Evolutionary conservation across 2,329 filamentous ascomycete genomes (phyloP), one percentile per base, ranked within the genome.

Genomic region (Chaetomiaceae sp.): DNA sequence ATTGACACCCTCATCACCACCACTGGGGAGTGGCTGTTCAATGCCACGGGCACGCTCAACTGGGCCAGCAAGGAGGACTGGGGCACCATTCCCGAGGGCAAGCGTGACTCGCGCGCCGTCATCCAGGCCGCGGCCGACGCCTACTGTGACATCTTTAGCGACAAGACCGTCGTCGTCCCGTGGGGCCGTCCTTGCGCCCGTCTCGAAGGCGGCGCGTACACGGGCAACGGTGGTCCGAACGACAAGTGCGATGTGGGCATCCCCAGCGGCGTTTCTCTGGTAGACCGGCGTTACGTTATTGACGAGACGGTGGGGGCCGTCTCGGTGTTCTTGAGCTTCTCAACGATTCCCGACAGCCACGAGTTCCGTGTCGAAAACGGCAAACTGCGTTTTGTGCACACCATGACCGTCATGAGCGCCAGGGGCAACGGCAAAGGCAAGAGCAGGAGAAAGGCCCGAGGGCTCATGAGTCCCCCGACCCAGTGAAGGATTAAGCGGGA

Each of bases 231-330:
- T 3, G 56, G 57, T 2, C 55, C 57, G 1, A 55, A 57, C 38
- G 60, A 62, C 27, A 60, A 49, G 20, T 66, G 64, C 34, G 56
- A 62, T n/a, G 57, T 64, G 8, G 63, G 59, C 3, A 57, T 65
- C n/a, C 65, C 66, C 11, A 60, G 51, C 38, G 60, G 53, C 1
- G 62, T 63, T 27, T 32, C 54, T 30, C 56, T 66, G 2, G 53
- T 54, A 5, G 58, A 65, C 49, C 48, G 64, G n/a, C 60, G 62
- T 5, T 66, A 67, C 53, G 59, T 67, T 10, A 60, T 67, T 33
- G 65, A 67, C 44, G 65, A 67, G 57, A 61, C 58, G 23, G 55
- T 62, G 6, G 65, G 65, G 4, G 56, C 58, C 1, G 64, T 66
- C 16, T 61, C 59, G 29, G 55, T 65, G 3, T 65, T 66, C 20